phyloP scores from a whole-genome alignment of 257 asterid genomes.

The Vinca minor region DNA sequence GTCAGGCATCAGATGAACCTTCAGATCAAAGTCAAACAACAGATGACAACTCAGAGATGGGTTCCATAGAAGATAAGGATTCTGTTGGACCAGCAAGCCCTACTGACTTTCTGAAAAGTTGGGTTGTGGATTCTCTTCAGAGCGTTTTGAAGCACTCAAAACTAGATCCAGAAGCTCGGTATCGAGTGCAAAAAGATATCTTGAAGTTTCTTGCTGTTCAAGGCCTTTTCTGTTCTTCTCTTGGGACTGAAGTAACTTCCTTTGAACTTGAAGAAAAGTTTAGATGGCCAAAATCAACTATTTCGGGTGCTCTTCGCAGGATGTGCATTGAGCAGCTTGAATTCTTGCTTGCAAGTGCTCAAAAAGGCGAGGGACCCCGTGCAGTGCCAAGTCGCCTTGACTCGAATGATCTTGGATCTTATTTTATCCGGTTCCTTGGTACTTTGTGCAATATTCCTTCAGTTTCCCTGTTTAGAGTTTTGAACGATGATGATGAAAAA shows the following conservation, averaged over 20 bases:
- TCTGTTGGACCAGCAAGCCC: constrained; percentile 42
- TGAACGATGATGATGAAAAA: constrained; percentile 62
- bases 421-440: constrained; percentile 64
- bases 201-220: constrained; percentile 88
- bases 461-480: constrained; percentile 68
- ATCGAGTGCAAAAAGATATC: constrained; percentile 71
- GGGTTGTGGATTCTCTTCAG: constrained; percentile 84
- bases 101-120: constrained; percentile 61
- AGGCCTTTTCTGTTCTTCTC: constrained; percentile 85
- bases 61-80: constrained; percentile 69
- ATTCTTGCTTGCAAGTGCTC: constrained; percentile 63
- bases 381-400: constrained; percentile 49
- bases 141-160: constrained; percentile 55
- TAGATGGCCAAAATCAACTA: constrained; percentile 79
- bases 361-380: constrained; percentile 63
- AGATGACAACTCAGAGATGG: constrained; percentile 92
- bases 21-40: constrained; percentile 98
- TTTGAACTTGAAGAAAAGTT: constrained; percentile 84
- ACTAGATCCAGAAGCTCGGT: constrained; percentile 60
- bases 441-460: constrained; percentile 84
- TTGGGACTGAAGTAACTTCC: constrained; percentile 93
- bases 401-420: constrained; percentile 76
- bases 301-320: constrained; percentile 65
- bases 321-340: constrained; percentile 92
- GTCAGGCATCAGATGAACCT: constrained; percentile 78